Percentiles rank a stretch among this genome's conserved stretches.
Evolutionary conservation across 805 yeast species (phyloP).

Genomic region (Wickerhamiella cacticola): DNA sequence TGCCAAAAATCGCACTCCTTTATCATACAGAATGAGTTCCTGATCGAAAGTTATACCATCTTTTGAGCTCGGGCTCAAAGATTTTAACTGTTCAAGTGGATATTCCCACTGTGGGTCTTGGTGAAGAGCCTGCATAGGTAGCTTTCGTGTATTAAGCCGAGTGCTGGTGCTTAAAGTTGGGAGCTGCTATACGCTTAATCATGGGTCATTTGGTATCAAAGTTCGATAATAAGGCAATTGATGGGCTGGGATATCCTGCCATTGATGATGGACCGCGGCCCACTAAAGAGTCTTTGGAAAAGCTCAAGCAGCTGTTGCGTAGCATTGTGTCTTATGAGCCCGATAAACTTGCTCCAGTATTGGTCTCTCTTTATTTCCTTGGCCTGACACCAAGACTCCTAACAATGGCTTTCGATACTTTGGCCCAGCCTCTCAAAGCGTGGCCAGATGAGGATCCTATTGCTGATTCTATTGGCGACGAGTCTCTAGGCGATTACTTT

Average conservation of each 20-base stretch:
- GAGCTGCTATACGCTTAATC: neutral
- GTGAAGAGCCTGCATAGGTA: constrained; percentile 20
- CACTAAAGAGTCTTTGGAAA: constrained; percentile 17
- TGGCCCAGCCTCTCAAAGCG: constrained; percentile 18
- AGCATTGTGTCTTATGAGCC: constrained; percentile 28
- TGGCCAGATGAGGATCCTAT: constrained; percentile 33
- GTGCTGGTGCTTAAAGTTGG: neutral
- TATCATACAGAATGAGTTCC: constrained; percentile 36
- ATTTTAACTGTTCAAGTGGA: constrained; percentile 19
- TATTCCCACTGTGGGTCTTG: constrained; percentile 23
- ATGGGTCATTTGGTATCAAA: constrained; percentile 1
- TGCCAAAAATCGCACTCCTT: constrained; percentile 39
- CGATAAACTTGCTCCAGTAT: constrained; percentile 18
- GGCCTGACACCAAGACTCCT: constrained; percentile 29
- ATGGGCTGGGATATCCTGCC: neutral
- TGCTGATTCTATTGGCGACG: constrained; percentile 28
- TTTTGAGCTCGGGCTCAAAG: constrained; percentile 22
- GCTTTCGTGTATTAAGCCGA: neutral
- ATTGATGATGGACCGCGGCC: neutral
- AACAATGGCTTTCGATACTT: constrained; percentile 25
- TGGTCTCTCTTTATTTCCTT: constrained; percentile 29
- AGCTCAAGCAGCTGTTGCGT: constrained; percentile 25
- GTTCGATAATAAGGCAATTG: neutral
- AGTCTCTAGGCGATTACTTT: constrained; percentile 25
- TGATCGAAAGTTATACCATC: constrained; percentile 30